Percentiles rank a stretch among this genome's conserved stretches.
phyloP scores from a whole-genome alignment of 2,329 filamentous ascomycete genomes.

The Didymella sp. region DNA sequence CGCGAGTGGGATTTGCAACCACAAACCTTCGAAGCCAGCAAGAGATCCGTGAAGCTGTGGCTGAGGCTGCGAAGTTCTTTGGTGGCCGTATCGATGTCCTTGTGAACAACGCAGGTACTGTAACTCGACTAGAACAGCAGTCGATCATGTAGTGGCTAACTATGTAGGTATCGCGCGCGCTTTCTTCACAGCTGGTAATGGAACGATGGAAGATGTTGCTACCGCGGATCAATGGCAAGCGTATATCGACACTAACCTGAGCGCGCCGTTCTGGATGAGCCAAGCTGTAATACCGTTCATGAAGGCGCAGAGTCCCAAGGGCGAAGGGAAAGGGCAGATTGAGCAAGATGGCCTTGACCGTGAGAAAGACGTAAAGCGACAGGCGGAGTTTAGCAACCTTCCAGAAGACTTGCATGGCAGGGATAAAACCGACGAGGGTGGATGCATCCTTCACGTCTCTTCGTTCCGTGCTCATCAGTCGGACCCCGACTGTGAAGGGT shows the following conservation, averaged over 20 bases:
- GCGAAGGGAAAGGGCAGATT: not conserved
- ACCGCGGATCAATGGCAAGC: constrained; percentile 34
- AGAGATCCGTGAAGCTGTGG: constrained; percentile 42
- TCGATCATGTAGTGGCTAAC: not conserved
- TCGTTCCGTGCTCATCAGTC: constrained; percentile 59
- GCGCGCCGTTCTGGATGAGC: constrained; percentile 15
- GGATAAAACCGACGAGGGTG: constrained; percentile 33
- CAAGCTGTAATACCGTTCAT: constrained; percentile 34
- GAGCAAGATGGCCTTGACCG: constrained; percentile 26
- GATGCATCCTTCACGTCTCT: constrained; percentile 54
- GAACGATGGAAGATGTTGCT: constrained; percentile 33
- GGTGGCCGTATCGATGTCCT: constrained; percentile 40
- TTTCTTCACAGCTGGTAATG: constrained; percentile 34
- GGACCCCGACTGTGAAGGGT: constrained; percentile 58
- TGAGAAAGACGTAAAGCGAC: constrained; percentile 29
- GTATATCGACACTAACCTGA: constrained; percentile 33
- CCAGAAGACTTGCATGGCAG: constrained; percentile 30
- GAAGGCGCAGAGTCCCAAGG: constrained; percentile 21
- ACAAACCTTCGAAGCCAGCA: constrained; percentile 50
- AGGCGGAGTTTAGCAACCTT: constrained; percentile 29
- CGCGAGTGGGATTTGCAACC: constrained; percentile 31
- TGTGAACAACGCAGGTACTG: constrained; percentile 38
- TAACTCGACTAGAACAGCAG: not conserved
- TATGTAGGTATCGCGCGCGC: constrained; percentile 27
- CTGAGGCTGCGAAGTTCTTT: constrained; percentile 49